Base-by-base conservation (phyloP, 805 yeast genomes). In the Monosporozyma aquatica region DNA sequence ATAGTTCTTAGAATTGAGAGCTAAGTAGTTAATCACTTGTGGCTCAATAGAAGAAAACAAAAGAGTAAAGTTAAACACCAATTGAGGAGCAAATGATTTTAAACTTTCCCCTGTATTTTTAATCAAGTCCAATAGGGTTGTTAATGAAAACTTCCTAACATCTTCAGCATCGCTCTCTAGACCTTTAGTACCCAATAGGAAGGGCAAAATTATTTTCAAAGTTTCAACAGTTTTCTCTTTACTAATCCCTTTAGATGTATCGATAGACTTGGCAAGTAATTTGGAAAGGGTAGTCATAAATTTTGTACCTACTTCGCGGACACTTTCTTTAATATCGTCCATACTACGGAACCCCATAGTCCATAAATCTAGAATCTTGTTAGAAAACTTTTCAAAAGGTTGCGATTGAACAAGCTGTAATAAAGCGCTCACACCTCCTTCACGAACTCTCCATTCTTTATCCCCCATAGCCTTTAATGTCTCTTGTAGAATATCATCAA, bases 301-400 rank as follows among this genome's bases (percentile, higher is more conserved):
- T 27, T 72, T 73, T 30, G 71, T 64, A 8, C 95, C 97, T 37
- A 86, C 95, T 44, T 74, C 75, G 40, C 97, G 70, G 3, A 92
- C 96, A 63, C 94, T 83, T 28, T 86, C 96, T 60, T 92, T 92
- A 45, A 90, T 86, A 65, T 90, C 97, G 64, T 90, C 98, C 74
- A 90, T 75, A 0, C 77, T 75, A 54, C 98, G 73, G 65, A 90
- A 89, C 38, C 89, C 80, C 83, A 85, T 80, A 5, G 72, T 69
- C 97, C 97, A 90, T 25, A 90, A 76, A 5, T 76, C 78, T 45
- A 83, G 82, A 45, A 82, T 54, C 8, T 65, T 55, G 9, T 55
- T 49, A 28, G 75, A 75, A 51, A 80, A 82, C 11, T 58, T 64
- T 9, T 74, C 76, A 34, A 51, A 37, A 0, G 79, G 70, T 21